Base-by-base conservation (phyloP, 2,329 filamentous ascomycete species). In the Fusarium oxysporum region DNA sequence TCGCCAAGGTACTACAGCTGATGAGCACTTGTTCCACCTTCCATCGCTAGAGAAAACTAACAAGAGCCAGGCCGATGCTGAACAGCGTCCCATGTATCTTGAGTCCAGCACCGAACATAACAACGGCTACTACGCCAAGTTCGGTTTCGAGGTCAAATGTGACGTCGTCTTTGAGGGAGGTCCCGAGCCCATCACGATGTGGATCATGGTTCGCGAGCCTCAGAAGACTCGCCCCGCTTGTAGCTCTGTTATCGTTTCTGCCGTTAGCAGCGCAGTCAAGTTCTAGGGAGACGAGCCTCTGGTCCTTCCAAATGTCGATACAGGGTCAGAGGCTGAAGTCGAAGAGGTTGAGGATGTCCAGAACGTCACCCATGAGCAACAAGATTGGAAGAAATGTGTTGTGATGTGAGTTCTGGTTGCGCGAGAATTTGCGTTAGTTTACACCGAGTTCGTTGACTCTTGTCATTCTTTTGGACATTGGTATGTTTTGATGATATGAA, bases 191-290 rank as follows among this genome's bases (percentile, higher is more conserved):
- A 87, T 95, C 55, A 85, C 85, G 65, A 84, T 96, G 80, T 92
- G 93, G 78, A 92, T 95, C 82, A 97, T 97, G 93, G 91, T 96
- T 58, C 87, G 93, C 68, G 92, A 95, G 85, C 92, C 93, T 57
- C 84, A 83, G 76, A 73, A 73, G 53, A 74, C 74, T 61, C 78
- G 79, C 61, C 71, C 65, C 48, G 56, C 59, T 45, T 81, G 80
- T 72, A 71, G 77, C 25, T 43, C 72, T 30, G 53, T 73, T 37
- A 45, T 78, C 51, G 51, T 78, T 38, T 68, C 74, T 47, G 54
- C 73, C 47, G 65, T 77, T 14, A 71, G 67, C 33, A 72, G 71
- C 38, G 62, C 70, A 21, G 71, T 77, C 33, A 77, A 65, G 50
- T 76, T 77, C 70, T 77, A 76, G 63, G 72, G 65, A 75, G 43